phyloP scores from a whole-genome alignment of 2,329 filamentous ascomycete genomes.

The Aspergillus uvarum region DNA sequence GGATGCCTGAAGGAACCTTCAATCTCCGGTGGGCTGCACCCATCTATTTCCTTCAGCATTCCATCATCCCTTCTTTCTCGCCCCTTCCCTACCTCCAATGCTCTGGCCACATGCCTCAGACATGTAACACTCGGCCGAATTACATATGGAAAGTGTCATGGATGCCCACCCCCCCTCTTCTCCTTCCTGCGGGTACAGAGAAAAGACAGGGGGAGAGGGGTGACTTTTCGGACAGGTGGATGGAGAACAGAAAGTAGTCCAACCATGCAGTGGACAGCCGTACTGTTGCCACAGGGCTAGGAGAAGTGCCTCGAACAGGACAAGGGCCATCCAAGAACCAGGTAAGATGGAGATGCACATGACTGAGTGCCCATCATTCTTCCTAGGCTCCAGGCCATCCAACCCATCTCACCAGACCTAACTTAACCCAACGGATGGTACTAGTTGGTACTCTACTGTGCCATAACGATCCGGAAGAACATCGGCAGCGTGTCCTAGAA shows the following conservation, averaged over 20 bases:
- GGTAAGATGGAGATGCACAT: background rate
- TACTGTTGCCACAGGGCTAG: slow-evolving; percentile 12
- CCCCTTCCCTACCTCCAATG: slow-evolving; percentile 2
- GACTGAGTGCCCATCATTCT: background rate
- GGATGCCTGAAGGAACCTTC: slow-evolving; percentile 11
- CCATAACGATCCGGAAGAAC: slow-evolving; percentile 1
- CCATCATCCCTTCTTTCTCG: background rate
- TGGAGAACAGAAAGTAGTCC: background rate
- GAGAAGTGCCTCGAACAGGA: slow-evolving; percentile 4
- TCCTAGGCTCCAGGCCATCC: background rate
- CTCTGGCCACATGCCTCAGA: background rate
- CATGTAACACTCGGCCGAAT: background rate
- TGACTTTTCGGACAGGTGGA: background rate
- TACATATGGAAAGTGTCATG: background rate
- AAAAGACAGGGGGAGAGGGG: background rate
- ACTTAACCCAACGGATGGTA: background rate
- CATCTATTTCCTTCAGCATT: background rate
- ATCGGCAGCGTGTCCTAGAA: slow-evolving; percentile 1
- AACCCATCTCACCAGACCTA: background rate
- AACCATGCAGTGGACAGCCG: background rate
- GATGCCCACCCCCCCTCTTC: background rate
- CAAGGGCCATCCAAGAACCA: background rate
- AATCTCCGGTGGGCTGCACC: slow-evolving; percentile 13
- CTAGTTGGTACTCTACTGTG: background rate
- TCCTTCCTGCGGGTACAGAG: background rate